phyloP scores from a whole-genome alignment of 2,329 filamentous ascomycete species.

The Macrophomina pseudophaseolina region DNA sequence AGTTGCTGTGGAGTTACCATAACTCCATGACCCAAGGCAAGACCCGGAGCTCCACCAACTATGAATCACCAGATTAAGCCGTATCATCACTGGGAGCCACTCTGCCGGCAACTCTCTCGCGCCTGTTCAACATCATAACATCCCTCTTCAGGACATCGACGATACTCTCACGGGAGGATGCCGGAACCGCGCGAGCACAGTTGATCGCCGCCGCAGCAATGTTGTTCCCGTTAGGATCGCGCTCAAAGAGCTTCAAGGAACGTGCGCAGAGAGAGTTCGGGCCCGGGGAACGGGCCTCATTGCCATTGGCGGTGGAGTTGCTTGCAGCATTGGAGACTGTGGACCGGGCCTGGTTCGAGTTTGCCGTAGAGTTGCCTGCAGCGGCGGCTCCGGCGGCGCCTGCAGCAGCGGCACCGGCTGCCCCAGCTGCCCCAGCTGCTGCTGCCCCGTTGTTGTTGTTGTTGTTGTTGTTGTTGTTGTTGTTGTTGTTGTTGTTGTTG shows the following conservation, averaged over 20 bases:
- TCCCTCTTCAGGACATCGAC: constrained; percentile 15
- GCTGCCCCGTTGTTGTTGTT: neutral
- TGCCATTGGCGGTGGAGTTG: neutral
- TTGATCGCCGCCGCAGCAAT: constrained; percentile 11
- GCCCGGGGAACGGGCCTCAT: neutral
- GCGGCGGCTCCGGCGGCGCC: neutral
- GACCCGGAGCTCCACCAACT: neutral
- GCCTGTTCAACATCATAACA: constrained; percentile 1
- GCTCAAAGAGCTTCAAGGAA: constrained; percentile 8
- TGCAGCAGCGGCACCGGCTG: neutral
- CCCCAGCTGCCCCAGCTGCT: neutral
- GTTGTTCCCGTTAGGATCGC: neutral
- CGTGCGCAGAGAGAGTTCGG: constrained; percentile 5
- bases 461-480: neutral
- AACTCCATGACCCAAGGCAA: neutral
- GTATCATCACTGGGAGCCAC: neutral
- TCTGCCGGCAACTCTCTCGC: neutral
- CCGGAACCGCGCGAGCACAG: constrained; percentile 9
- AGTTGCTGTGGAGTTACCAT: neutral
- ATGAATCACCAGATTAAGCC: neutral
- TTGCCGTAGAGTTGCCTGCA: neutral
- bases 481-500: neutral
- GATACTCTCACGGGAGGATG: constrained; percentile 4
- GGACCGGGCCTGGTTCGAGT: neutral
- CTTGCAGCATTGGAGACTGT: neutral